A percentile compares a stretch with the other conserved stretches of the same genome.
Conservation (phyloP, 148 eudicot species). For the Persicaria tinctoria region DNA sequence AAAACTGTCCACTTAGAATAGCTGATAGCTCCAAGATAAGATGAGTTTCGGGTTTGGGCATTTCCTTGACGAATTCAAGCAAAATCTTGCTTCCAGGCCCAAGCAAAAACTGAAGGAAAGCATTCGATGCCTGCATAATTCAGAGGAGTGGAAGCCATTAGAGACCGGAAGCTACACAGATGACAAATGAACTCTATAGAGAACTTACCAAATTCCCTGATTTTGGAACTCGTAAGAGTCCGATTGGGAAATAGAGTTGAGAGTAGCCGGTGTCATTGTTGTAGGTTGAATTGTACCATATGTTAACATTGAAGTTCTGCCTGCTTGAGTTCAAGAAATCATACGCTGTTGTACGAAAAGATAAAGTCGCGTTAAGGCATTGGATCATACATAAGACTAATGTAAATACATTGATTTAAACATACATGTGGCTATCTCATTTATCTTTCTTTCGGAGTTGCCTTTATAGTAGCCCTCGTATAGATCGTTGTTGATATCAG, state of each 20-base stretch:
- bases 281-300: conserved; percentile 84
- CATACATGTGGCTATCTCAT: conserved; percentile 68
- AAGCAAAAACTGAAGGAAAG: conserved; percentile 51
- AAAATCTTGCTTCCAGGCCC: conserved; percentile 47
- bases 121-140: conserved; percentile 62
- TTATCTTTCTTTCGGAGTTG: conserved; percentile 44
- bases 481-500: too few relatives aligned
- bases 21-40: conserved; percentile 57
- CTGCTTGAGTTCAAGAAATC: conserved; percentile 63
- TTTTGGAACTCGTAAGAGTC: conserved; percentile 58
- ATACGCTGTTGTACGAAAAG: conserved; percentile 43
- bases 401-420: background rate
- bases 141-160: background rate
- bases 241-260: conserved; percentile 13
- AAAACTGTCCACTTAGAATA: conserved; percentile 68
- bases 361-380: background rate
- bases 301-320: conserved; percentile 52
- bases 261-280: conserved; percentile 58
- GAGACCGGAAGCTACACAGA: background rate
- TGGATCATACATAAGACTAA: too few relatives aligned
- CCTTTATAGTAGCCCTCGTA: conserved; percentile 63
- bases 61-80: conserved; percentile 79
- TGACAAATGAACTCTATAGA: background rate
- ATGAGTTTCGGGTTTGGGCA: conserved; percentile 71
- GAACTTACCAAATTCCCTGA: conserved; percentile 68